Conservation (phyloP, 768 basidiomycete species). For the Arthromyces matolae region DNA sequence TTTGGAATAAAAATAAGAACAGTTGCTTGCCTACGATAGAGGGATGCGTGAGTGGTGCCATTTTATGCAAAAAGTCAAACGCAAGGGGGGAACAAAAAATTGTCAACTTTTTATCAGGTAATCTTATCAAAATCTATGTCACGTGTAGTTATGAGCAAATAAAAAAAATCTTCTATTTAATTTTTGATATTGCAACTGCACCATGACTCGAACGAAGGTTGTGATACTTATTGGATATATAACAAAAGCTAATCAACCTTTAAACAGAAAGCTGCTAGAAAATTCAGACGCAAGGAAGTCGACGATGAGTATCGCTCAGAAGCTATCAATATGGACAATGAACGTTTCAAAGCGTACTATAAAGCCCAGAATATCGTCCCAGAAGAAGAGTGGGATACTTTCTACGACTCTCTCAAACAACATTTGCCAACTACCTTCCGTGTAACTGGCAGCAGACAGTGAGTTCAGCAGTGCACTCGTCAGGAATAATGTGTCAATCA, state of each 20-base stretch:
- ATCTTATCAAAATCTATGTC: constrained; percentile 8
- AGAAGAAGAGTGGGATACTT: constrained; percentile 74
- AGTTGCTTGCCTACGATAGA: constrained; percentile 47
- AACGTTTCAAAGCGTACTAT: constrained; percentile 66
- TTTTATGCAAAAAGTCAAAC: constrained; percentile 16
- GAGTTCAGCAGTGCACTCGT: constrained; percentile 18
- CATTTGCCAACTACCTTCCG: constrained; percentile 94
- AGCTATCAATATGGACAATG: constrained; percentile 68
- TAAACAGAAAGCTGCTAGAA: constrained; percentile 1
- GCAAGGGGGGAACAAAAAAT: constrained; percentile 5
- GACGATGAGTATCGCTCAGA: constrained; percentile 42
- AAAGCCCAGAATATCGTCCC: constrained; percentile 71
- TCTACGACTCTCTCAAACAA: constrained; percentile 59
- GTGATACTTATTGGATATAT: neutral
- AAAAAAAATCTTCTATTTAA: neutral
- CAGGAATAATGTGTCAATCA: constrained; percentile 6
- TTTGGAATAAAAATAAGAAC: constrained; percentile 1
- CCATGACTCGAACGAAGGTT: constrained; percentile 6
- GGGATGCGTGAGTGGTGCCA: constrained; percentile 57
- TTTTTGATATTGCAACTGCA: neutral
- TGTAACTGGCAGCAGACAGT: constrained; percentile 87
- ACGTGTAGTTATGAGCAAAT: neutral
- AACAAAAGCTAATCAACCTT: neutral
- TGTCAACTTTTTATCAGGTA: constrained; percentile 6
- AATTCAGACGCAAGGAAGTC: neutral